Evolutionary conservation across 2,329 filamentous ascomycete species (phyloP).

Genomic region (Aspergillus persii): DNA sequence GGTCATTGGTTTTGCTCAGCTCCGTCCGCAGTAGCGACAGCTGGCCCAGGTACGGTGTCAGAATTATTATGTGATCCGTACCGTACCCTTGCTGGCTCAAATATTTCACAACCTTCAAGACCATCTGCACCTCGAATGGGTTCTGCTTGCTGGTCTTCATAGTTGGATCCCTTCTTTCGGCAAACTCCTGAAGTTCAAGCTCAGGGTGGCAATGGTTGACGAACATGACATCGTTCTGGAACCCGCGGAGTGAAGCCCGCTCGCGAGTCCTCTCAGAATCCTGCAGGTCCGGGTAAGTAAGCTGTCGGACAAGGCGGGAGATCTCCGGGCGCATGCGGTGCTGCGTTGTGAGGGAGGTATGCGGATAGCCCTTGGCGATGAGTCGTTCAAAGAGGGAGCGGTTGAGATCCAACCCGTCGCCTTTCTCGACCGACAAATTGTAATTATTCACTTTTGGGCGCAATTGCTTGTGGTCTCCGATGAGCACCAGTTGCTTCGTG

Average conservation of each 20-base stretch:
- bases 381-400: constrained; percentile 68
- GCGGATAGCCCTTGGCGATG: constrained; percentile 54
- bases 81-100: constrained; percentile 70
- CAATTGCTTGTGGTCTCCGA: constrained; percentile 72
- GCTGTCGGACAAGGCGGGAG: constrained; percentile 54
- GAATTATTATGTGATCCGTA: constrained; percentile 62
- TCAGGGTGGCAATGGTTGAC: constrained; percentile 62
- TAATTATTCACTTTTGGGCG: constrained; percentile 66
- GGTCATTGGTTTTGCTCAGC: constrained; percentile 59
- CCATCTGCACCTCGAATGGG: constrained; percentile 63
- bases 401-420: constrained; percentile 65
- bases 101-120: constrained; percentile 64
- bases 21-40: constrained; percentile 56
- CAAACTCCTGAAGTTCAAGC: constrained; percentile 35
- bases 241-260: constrained; percentile 53
- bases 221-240: constrained; percentile 63
- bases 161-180: constrained; percentile 52
- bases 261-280: constrained; percentile 53
- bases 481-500: constrained; percentile 64
- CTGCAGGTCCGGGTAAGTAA: constrained; percentile 62
- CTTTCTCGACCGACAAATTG: constrained; percentile 60
- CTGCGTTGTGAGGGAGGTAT: constrained; percentile 58
- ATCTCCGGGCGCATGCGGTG: constrained; percentile 70
- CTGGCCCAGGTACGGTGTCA: constrained; percentile 73
- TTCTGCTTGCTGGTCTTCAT: constrained; percentile 61